Evolutionary conservation across 192 early-diverging fungal species (phyloP).

Genomic region (Kappamyces sp.): DNA sequence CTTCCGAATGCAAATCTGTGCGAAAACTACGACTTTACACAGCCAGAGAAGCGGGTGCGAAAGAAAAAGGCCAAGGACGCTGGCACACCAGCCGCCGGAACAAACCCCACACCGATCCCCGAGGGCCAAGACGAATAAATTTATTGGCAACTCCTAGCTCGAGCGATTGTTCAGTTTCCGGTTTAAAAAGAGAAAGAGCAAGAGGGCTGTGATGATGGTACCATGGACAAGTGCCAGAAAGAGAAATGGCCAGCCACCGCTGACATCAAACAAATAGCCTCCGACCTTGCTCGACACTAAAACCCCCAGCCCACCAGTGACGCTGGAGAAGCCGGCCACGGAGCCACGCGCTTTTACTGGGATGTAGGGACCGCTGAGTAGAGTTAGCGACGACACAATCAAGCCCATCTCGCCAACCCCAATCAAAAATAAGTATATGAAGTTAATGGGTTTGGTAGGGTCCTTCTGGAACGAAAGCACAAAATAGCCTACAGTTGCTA

Average conservation of each 20-base stretch:
- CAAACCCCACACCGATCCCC: too few relatives aligned
- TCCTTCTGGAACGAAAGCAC: slow-evolving; percentile 39
- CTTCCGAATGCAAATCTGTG: slow-evolving; percentile 68
- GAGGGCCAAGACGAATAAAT: too few relatives aligned
- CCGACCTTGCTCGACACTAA: slow-evolving; percentile 58
- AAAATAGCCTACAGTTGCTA: slow-evolving; percentile 46
- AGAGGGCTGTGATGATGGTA: too few relatives aligned
- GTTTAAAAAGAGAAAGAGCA: too few relatives aligned
- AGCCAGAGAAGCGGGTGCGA: slow-evolving; percentile 1
- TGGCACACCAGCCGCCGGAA: too few relatives aligned
- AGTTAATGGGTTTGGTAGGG: slow-evolving; percentile 33
- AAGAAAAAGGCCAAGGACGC: not conserved
- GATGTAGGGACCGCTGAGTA: slow-evolving; percentile 46
- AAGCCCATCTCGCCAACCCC: slow-evolving; percentile 62
- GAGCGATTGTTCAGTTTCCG: too few relatives aligned
- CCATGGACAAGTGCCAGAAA: too few relatives aligned
- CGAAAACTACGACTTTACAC: slow-evolving; percentile 52
- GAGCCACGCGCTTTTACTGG: slow-evolving; percentile 46
- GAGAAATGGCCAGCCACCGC: too few relatives aligned
- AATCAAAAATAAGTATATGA: slow-evolving; percentile 42
- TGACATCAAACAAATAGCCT: slow-evolving; percentile 48
- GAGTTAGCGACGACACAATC: slow-evolving; percentile 56
- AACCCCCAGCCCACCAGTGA: slow-evolving; percentile 62
- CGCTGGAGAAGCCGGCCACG: slow-evolving; percentile 55
- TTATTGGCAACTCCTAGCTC: too few relatives aligned